These are phyloP conservation scores for Phyllosticta capitalensis DNA, from an alignment of 2,329 filamentous ascomycete species.

Conservation along the genomic window DNA sequence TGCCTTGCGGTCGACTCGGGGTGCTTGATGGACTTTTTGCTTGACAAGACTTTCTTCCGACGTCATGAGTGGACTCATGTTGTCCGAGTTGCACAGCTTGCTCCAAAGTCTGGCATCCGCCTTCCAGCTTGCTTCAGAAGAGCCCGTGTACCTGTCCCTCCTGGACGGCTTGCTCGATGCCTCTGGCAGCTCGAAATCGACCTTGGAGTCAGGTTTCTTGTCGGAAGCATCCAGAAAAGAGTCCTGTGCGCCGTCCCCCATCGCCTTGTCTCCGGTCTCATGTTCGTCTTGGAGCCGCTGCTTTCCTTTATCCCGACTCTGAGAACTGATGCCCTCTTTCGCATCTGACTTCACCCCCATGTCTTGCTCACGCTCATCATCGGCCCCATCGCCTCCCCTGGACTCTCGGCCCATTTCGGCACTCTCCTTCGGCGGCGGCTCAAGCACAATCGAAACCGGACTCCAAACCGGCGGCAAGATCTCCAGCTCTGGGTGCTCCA, in stretches of 20 bases:
- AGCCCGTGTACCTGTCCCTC: not conserved
- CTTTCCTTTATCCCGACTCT: not conserved
- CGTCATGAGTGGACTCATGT: not conserved
- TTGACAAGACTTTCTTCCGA: not conserved
- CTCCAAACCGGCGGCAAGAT: conserved; percentile 30
- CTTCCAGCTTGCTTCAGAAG: conserved; percentile 2
- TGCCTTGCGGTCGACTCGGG: not conserved
- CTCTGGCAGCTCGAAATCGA: not conserved
- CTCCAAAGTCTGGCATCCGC: conserved; percentile 1
- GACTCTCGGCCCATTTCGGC: not conserved
- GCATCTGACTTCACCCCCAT: not conserved
- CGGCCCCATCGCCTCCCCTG: not conserved
- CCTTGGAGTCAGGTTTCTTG: not conserved
- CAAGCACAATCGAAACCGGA: not conserved
- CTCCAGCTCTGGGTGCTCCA: conserved; percentile 40
- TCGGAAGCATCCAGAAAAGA: not conserved
- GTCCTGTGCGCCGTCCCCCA: not conserved
- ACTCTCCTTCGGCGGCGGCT: not conserved
- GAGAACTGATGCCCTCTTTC: not conserved
- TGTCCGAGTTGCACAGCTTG: not conserved
- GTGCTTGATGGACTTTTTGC: not conserved
- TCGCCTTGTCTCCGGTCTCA: not conserved
- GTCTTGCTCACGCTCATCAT: not conserved
- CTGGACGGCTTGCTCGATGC: not conserved
- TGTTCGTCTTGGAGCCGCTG: not conserved